Base-by-base conservation (phyloP, 75 land plant species). In the Adiantum capillusveneris region DNA sequence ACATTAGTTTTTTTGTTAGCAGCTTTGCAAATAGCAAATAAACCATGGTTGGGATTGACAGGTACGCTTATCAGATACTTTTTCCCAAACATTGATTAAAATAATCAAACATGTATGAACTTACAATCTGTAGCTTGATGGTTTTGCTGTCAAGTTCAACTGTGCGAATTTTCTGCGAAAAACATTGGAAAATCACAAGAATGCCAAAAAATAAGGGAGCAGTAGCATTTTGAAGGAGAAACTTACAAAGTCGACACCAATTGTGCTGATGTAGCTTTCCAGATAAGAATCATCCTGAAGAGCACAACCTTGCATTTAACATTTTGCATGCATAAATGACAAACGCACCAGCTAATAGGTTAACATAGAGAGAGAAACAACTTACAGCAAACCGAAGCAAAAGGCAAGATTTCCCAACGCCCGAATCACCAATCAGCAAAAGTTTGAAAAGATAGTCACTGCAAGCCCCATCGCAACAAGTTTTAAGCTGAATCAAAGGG, bases 81-180 rank as follows among this genome's bases (percentile, higher is more conserved):
- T n/a, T n/a, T n/a, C n/a, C n/a, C n/a, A n/a, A n/a, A n/a, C n/a
- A n/a, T n/a, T n/a, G n/a, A n/a, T n/a, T n/a, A n/a, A n/a, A n/a
- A n/a, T n/a, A n/a, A n/a, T n/a, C n/a, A n/a, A n/a, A n/a, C n/a
- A n/a, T n/a, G n/a, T n/a, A n/a, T 34, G 22, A 17, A 60, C 87
- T 69, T 58, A 87, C 93, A 71, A 89, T 88, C 58, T 87, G 92
- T n/a, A 84, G 92, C 73, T 87, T 87, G 63, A 87, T 87, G 25
- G 92, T 87, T 62, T 88, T 88, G 30, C 89, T 89, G 70, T 88
- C 93, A 71, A 81, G 85, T 60, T 85, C 93, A 57, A 88, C 93
- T 0, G 85, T 82, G 18, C 89, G 79, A 19, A 85, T 82, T 85
- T 82, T 81, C 88, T 81, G 65, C 25, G 43, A 28, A 53, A 53